These are phyloP conservation scores for Talaromyces sp. DNA, from an alignment of 2,329 filamentous ascomycete species.

Conservation along the genomic window DNA sequence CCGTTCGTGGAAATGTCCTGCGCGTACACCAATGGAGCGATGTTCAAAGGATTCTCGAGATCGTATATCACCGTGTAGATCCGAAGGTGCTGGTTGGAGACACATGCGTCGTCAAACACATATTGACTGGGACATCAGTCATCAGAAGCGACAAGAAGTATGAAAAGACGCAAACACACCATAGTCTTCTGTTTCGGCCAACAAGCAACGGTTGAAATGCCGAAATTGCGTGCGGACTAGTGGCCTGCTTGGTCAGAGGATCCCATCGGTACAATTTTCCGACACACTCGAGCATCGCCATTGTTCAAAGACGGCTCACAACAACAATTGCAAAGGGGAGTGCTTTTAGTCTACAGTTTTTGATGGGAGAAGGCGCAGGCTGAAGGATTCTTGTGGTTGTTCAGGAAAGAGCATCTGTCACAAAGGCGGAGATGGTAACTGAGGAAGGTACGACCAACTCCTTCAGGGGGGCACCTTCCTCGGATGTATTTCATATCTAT, in stretches of 20 bases:
- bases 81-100: slow-evolving; percentile 43
- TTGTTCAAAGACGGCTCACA: too few species aligned
- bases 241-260: slow-evolving; percentile 18
- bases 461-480: background rate
- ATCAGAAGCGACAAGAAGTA: background rate
- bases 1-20: slow-evolving; percentile 44
- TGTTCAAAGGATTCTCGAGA: slow-evolving; percentile 32
- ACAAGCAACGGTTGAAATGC: slow-evolving; percentile 34
- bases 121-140: slow-evolving; percentile 29
- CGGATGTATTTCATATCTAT: background rate
- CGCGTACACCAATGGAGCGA: slow-evolving; percentile 44
- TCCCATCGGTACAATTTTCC: slow-evolving; percentile 27
- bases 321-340: too few species aligned
- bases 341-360: background rate
- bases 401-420: background rate
- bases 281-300: slow-evolving; percentile 17
- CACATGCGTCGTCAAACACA: slow-evolving; percentile 30
- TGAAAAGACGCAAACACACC: slow-evolving; percentile 24
- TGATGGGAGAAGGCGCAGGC: background rate
- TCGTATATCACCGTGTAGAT: slow-evolving; percentile 46
- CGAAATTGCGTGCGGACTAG: slow-evolving; percentile 25
- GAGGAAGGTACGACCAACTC: background rate
- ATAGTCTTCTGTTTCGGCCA: slow-evolving; percentile 33
- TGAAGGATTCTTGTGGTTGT: background rate
- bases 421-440: background rate